Evolutionary conservation across 306 rosid genomes (phyloP), one percentile per base, ranked within the genome.

Genomic region (Vicia sativa): DNA sequence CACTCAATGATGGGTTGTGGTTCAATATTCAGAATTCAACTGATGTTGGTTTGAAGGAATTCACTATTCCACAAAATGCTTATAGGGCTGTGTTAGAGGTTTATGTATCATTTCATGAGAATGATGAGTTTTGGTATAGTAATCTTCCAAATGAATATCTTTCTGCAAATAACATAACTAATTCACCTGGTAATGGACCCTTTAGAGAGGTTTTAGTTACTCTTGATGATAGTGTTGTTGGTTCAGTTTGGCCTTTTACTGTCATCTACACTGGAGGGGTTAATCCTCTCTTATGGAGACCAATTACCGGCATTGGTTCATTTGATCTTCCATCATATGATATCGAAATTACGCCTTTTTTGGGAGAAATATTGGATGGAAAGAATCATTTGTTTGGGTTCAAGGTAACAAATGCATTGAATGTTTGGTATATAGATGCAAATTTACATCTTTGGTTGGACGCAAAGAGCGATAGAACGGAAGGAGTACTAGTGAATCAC

Each of bases 371-470:
- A 12, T 73, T 90, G 48, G 95, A 90, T 76, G 97, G 99, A 44
- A 16, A 84, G 70, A 28, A 34, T 5, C 99, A 90, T 63, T 70
- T 65, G 29, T 60, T 87, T 45, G 90, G 87, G 69, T 93, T 93
- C 16, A 76, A 79, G 34, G 99, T 93, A 42, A 85, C 97, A 6
- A 88, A 87, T 71, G 97, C 95, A 44, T 72, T 93, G 70, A 93
- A 93, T 81, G 90, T 87, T 15, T 93, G 99, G 99, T 90, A 44
- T 64, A 42, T 93, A 1, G 88, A 93, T 69, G 99, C 99, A 23
- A 87, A 90, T 80, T 82, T 93, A 42, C 99, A 93, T 77, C 62
- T 93, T 65, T 93, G 99, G 99, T 73, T 93, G 84, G 97, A 93
- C 55, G 50, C 49, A 8, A 67, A 83, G 44, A 72, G 87, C 60